phyloP scores from a whole-genome alignment of 1,284 basidiomycete genomes.

The Leccinum huronense region DNA sequence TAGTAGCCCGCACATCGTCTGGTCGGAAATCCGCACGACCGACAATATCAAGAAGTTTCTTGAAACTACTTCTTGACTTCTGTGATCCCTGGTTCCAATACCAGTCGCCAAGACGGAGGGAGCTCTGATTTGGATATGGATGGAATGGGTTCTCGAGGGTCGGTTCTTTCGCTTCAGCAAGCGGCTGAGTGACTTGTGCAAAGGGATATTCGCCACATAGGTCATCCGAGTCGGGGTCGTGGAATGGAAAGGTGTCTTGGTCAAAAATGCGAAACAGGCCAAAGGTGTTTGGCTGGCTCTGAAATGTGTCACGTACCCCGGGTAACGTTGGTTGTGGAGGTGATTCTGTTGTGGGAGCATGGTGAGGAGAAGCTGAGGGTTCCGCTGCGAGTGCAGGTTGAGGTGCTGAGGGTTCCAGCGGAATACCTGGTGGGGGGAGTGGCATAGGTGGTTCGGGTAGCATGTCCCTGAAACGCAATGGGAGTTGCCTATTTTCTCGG shows the following conservation, averaged over 20 bases:
- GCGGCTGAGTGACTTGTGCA: neutral
- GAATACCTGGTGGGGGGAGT: neutral
- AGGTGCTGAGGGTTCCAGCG: neutral
- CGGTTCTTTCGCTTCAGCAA: neutral
- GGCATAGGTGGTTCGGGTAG: neutral
- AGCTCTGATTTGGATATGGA: neutral
- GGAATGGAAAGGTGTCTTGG: neutral
- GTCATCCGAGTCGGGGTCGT: neutral
- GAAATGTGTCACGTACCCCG: neutral
- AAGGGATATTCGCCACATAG: neutral
- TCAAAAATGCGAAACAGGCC: conserved; percentile 1
- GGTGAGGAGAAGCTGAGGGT: neutral
- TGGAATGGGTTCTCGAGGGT: neutral
- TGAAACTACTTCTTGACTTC: neutral
- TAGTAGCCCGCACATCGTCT: neutral
- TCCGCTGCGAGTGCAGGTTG: neutral
- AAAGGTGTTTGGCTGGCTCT: neutral
- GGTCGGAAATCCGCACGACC: neutral
- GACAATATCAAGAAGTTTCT: neutral
- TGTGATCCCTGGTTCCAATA: neutral
- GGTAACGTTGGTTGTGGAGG: neutral
- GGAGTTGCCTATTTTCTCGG: neutral
- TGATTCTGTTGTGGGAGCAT: neutral
- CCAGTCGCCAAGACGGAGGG: neutral
- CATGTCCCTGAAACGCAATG: neutral